Percentiles rank a stretch among this genome's conserved stretches.
Evolutionary conservation across 495 filamentous ascomycete species (phyloP).

Genomic region (Jackrogersella minutella): DNA sequence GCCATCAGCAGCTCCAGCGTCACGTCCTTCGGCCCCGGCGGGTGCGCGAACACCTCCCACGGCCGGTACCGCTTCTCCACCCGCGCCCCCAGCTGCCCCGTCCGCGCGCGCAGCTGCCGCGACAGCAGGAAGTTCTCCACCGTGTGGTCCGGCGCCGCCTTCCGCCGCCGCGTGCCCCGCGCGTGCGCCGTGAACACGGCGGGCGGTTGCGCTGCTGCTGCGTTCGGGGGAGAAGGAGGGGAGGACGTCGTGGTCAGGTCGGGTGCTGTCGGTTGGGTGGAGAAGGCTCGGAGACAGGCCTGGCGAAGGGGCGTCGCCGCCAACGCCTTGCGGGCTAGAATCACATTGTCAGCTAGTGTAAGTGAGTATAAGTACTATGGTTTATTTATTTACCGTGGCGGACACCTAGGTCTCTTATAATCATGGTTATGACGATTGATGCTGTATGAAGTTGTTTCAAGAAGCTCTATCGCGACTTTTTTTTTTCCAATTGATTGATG

Average conservation of each 20-base stretch:
- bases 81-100: slow-evolving; percentile 60
- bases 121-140: slow-evolving; percentile 43
- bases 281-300: slow-evolving; percentile 49
- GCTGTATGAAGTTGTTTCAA: not conserved
- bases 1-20: slow-evolving; percentile 94
- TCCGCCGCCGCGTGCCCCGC: slow-evolving; percentile 26
- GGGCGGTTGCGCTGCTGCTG: slow-evolving; percentile 23
- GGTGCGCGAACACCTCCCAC: slow-evolving; percentile 69
- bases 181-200: slow-evolving; percentile 39
- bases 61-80: slow-evolving; percentile 71
- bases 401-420: slow-evolving; percentile 59
- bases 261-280: slow-evolving; percentile 25
- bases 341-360: slow-evolving; percentile 24
- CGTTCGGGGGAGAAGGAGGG: slow-evolving; percentile 9
- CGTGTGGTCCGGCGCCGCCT: slow-evolving; percentile 42
- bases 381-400: slow-evolving; percentile 53
- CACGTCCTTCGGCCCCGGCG: slow-evolving; percentile 78
- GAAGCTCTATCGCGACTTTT: slow-evolving; percentile 30
- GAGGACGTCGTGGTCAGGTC: slow-evolving; percentile 18
- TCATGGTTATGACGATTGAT: slow-evolving; percentile 49
- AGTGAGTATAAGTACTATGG: not conserved
- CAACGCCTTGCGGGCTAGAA: slow-evolving; percentile 56
- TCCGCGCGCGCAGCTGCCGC: slow-evolving; percentile 36
- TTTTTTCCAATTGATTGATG: slow-evolving; percentile 15
- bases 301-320: slow-evolving; percentile 50